phyloP scores from a whole-genome alignment of 148 eudicot species.

The Vaccinium vitisidaea region DNA sequence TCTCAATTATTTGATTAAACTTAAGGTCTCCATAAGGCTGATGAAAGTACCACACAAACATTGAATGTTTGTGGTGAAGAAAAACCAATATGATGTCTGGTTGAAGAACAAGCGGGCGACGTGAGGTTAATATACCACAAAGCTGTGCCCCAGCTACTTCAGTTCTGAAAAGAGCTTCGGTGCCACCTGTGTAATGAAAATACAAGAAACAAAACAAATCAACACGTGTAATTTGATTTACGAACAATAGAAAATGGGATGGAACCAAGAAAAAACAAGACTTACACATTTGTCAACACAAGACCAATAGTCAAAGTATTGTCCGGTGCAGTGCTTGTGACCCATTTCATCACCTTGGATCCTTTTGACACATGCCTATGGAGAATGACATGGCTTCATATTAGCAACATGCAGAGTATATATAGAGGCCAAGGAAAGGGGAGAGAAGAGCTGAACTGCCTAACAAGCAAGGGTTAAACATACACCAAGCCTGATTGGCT shows the following conservation, averaged over 20 bases:
- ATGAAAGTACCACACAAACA: background rate
- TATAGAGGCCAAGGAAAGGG: background rate
- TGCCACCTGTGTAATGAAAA: constrained; percentile 19
- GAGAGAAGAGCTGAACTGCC: background rate
- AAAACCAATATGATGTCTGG: background rate
- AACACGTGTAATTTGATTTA: background rate
- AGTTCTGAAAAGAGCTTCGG: constrained; percentile 18
- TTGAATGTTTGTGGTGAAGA: background rate
- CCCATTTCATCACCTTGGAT: constrained; percentile 44
- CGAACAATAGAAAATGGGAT: background rate
- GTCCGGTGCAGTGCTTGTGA: constrained; percentile 50
- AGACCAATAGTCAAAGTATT: constrained; percentile 47
- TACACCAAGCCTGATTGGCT: background rate
- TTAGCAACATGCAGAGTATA: background rate
- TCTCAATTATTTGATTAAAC: background rate
- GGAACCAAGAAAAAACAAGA: background rate
- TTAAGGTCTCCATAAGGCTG: background rate
- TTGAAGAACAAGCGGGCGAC: constrained; percentile 1
- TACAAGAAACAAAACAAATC: background rate
- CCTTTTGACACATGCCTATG: constrained; percentile 36
- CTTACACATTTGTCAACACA: constrained; percentile 50
- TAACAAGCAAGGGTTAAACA: background rate
- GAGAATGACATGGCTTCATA: constrained; percentile 1
- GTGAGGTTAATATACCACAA: background rate
- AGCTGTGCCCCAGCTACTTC: constrained; percentile 10